These are phyloP conservation scores for Monosporascus sp. DNA, from an alignment of 2,329 filamentous ascomycete species.

Conservation along the genomic window DNA sequence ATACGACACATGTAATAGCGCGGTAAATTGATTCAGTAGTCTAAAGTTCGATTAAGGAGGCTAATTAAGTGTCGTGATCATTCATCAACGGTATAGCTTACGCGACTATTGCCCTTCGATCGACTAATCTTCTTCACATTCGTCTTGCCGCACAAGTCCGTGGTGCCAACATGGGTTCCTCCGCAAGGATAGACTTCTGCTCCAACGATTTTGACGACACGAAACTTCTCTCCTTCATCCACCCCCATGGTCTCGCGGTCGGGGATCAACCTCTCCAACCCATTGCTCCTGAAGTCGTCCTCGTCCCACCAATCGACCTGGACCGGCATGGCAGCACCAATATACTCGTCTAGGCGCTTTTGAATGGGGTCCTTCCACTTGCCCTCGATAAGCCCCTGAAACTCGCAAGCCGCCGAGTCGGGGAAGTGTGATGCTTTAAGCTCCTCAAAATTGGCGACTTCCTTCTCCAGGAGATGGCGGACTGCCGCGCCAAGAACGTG, in stretches of 20 bases:
- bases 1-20: too few relatives aligned
- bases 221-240: constrained; percentile 47
- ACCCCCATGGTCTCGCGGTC: constrained; percentile 35
- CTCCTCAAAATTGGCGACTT: constrained; percentile 54
- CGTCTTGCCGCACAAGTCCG: constrained; percentile 53
- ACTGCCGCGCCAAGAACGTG: constrained; percentile 67
- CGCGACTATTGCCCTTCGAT: constrained; percentile 57
- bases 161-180: constrained; percentile 64
- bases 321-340: constrained; percentile 51
- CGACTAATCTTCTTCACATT: constrained; percentile 63
- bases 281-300: constrained; percentile 50
- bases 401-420: constrained; percentile 62
- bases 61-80: background rate
- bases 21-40: background rate
- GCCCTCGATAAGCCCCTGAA: constrained; percentile 60
- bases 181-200: constrained; percentile 69
- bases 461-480: constrained; percentile 47
- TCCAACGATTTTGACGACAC: constrained; percentile 65
- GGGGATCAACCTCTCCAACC: constrained; percentile 51
- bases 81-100: constrained; percentile 37
- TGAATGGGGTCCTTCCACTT: constrained; percentile 61
- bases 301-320: constrained; percentile 64
- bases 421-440: constrained; percentile 70
- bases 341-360: constrained; percentile 50
- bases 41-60: background rate